These are phyloP conservation scores for Candida parachauliodes DNA, from an alignment of 805 yeast genomes.

Conservation along the genomic window DNA sequence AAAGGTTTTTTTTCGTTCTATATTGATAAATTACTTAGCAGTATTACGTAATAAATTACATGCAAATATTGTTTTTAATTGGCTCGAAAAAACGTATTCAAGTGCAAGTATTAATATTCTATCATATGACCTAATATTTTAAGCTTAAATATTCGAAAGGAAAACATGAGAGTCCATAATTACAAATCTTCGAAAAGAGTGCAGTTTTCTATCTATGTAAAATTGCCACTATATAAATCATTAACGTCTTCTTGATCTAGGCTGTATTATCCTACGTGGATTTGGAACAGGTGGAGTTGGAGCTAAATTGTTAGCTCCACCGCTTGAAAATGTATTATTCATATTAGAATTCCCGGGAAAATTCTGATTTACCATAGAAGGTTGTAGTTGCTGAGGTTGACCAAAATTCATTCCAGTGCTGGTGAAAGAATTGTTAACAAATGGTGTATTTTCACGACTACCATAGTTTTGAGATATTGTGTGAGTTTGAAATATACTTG, in stretches of 20 bases:
- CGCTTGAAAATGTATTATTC: constrained; percentile 8
- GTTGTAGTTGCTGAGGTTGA: constrained; percentile 6
- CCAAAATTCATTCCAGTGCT: not conserved
- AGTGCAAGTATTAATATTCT: too few relatives aligned
- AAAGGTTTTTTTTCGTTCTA: constrained; percentile 5
- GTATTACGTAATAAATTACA: constrained; percentile 1
- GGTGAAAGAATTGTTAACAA: too few relatives aligned
- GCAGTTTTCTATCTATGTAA: too few relatives aligned
- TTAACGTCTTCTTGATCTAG: constrained; percentile 9
- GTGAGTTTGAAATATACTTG: constrained; percentile 24
- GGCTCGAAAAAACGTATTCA: constrained; percentile 9
- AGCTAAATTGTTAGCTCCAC: constrained; percentile 11
- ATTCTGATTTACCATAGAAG: constrained; percentile 1
- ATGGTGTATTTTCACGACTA: constrained; percentile 6
- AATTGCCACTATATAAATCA: too few relatives aligned
- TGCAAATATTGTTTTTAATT: constrained; percentile 2
- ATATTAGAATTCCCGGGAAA: not conserved
- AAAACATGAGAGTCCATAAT: too few relatives aligned
- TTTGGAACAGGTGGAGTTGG: constrained; percentile 7
- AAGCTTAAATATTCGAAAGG: too few relatives aligned
- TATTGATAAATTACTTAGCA: too few relatives aligned
- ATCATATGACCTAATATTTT: too few relatives aligned
- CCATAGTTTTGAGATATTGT: not conserved
- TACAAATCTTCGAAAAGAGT: too few relatives aligned
- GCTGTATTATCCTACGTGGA: constrained; percentile 8